Conservation (phyloP, 768 basidiomycete genomes). For the Xerocomellus amylosporus region DNA sequence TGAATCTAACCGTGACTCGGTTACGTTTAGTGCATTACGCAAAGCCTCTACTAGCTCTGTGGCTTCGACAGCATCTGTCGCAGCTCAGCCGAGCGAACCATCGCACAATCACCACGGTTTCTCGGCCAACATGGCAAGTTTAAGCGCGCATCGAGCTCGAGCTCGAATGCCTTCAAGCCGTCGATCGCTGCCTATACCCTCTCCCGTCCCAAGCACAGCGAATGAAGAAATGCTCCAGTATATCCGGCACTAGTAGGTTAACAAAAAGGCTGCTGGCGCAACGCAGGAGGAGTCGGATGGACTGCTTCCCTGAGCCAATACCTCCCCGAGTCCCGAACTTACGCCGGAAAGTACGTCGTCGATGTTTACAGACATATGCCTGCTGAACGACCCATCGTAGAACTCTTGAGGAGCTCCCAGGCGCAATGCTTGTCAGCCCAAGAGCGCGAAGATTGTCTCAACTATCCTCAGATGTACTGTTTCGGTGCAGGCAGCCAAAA, state of each 20-base stretch:
- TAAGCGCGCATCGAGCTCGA: conserved; percentile 47
- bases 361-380: not conserved
- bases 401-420: conserved; percentile 62
- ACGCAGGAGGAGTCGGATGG: conserved; percentile 86
- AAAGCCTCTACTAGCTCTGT: conserved; percentile 83
- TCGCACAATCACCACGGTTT: conserved; percentile 59
- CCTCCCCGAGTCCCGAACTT: conserved; percentile 61
- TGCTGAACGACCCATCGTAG: conserved; percentile 37
- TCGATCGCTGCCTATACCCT: conserved; percentile 79
- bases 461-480: conserved; percentile 81
- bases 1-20: conserved; percentile 73
- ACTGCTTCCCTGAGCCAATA: conserved; percentile 88
- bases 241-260: conserved; percentile 84
- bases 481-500: conserved; percentile 79
- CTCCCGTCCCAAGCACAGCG: conserved; percentile 70
- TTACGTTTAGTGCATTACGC: conserved; percentile 72
- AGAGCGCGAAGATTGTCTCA: conserved; percentile 88
- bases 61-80: conserved; percentile 59
- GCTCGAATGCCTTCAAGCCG: conserved; percentile 66
- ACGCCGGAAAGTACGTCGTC: conserved; percentile 65
- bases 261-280: conserved; percentile 79
- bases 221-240: conserved; percentile 98
- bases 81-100: conserved; percentile 40
- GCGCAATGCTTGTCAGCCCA: conserved; percentile 77
- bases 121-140: conserved; percentile 51